Evolutionary conservation across 2,329 filamentous ascomycete genomes (phyloP), one percentile per base, ranked within the genome.

Genomic region (Remersonia thermophila): DNA sequence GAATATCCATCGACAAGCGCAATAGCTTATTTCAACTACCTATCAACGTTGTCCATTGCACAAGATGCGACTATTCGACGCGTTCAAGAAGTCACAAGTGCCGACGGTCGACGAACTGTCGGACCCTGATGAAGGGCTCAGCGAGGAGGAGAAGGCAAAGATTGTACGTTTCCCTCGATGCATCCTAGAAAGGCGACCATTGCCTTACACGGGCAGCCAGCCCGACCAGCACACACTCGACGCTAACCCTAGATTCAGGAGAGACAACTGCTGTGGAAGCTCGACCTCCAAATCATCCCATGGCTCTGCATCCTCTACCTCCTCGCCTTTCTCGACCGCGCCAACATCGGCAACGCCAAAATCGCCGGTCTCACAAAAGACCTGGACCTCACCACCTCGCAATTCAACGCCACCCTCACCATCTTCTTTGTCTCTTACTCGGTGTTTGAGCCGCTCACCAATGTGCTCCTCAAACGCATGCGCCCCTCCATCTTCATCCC

Each of bases 351-450:
- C 31, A 70, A 69, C 58, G 84, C 73, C 28, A 77, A 73, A 45
- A 70, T 78, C 41, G 70, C 68, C 16, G 60, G 65, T 33, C 56
- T 75, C 9, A 45, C 58, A 20, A 46, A 65, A 10, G 75, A 81
- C 39, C 60, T 91, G n/a, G 46, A 69, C 23, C 72, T 89, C 35
- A 67, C 67, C 0, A 65, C 69, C 3, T 58, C 65, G 6, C 65
- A 81, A 51, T 93, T 86, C 61, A 87, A 87, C 55, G 66, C 71
- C 15, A 72, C 77, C 0, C 66, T 93, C 7, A 83, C 81, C 26
- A 80, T 93, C 47, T 93, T 93, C 62, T 93, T 93, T 61, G 67
- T 93, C 34, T 85, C 81, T 1, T 94, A 94, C 55, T 70, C 82
- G 2, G 58, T 86, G 23, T 86, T 84, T 44, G 84, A 91, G 55